phyloP scores from a whole-genome alignment of 2,329 filamentous ascomycete genomes.

The Microdochium trichocladiopsis region DNA sequence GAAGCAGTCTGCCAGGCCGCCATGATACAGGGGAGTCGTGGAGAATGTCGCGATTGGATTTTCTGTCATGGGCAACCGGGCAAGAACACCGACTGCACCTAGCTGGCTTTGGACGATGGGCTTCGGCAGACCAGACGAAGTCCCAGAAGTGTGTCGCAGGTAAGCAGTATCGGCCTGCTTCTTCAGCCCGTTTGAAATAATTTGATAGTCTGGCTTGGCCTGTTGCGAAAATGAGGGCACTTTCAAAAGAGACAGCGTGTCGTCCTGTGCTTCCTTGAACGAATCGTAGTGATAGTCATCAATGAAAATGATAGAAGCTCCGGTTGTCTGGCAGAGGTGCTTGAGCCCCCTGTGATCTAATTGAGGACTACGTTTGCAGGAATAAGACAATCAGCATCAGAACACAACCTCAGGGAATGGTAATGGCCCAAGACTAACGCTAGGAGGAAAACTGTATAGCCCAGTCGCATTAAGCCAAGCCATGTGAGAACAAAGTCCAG shows the following conservation, averaged over 20 bases:
- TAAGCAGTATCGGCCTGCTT: slow-evolving; percentile 38
- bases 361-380: slow-evolving; percentile 33
- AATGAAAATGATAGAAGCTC: slow-evolving; percentile 34
- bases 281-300: slow-evolving; percentile 22
- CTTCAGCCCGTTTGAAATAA: not conserved
- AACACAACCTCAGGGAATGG: not conserved
- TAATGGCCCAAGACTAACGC: slow-evolving; percentile 29
- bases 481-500: slow-evolving; percentile 51
- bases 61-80: slow-evolving; percentile 28
- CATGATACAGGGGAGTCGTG: slow-evolving; percentile 60
- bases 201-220: not conserved
- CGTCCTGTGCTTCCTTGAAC: slow-evolving; percentile 1
- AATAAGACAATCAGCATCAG: not conserved
- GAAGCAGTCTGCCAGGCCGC: slow-evolving; percentile 56
- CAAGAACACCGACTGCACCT: slow-evolving; percentile 46
- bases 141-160: slow-evolving; percentile 58
- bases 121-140: slow-evolving; percentile 56
- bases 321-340: slow-evolving; percentile 42
- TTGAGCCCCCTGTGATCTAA: slow-evolving; percentile 35
- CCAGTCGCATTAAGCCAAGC: slow-evolving; percentile 50
- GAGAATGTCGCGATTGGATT: slow-evolving; percentile 46
- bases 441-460: slow-evolving; percentile 47
- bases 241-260: slow-evolving; percentile 9
- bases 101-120: slow-evolving; percentile 52
- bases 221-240: slow-evolving; percentile 4